Evolutionary conservation across 768 basidiomycete genomes (phyloP), one percentile per base, ranked within the genome.

Genomic region (Termitomyces sp.): DNA sequence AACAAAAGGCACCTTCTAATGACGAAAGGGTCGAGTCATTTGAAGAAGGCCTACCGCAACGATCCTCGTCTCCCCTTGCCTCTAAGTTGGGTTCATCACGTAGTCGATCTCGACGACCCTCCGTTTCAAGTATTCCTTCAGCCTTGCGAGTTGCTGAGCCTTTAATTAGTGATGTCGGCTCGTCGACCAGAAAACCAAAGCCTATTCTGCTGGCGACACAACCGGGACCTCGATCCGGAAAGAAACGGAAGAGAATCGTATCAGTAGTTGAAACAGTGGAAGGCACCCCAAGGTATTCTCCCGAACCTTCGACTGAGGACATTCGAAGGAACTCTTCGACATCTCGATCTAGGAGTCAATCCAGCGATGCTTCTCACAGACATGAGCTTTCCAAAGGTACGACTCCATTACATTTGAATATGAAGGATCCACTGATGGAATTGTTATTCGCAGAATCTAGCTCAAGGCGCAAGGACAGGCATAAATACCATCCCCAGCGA

Each of bases 211-310:
- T 52, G 47, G 45, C 24, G 20, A 39, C 32, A 13, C 18, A 18
- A 40, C 8, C 42, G 20, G 20, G 22, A 3, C 14, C 50, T 56
- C 32, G 14, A 26, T 22, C 44, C 13, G 54, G 57, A 13, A 62
- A 53, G 45, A 70, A 70, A 49, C 62, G 69, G 24, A 70, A 70
- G 56, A 57, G 69, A n/a, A 46, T 60, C 1, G 56, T 56, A 8
- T 61, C 67, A 16, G 51, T 57, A 9, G 42, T 39, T 30, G 58
- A 62, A 39, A 20, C 26, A 1, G 51, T 53, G 20, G 54, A 42
- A 22, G 55, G 54, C 27, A n/a, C 39, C 50, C 55, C 48, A 26
- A 45, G 26, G 9, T 34, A 26, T 27, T 49, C 39, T 32, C 36
- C 50, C 1, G 33, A 32, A 30, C 42, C 46, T 30, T n/a, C 36